Conservation (phyloP, 2,329 filamentous ascomycete species). For the Calonectria pseudoturangicola region DNA sequence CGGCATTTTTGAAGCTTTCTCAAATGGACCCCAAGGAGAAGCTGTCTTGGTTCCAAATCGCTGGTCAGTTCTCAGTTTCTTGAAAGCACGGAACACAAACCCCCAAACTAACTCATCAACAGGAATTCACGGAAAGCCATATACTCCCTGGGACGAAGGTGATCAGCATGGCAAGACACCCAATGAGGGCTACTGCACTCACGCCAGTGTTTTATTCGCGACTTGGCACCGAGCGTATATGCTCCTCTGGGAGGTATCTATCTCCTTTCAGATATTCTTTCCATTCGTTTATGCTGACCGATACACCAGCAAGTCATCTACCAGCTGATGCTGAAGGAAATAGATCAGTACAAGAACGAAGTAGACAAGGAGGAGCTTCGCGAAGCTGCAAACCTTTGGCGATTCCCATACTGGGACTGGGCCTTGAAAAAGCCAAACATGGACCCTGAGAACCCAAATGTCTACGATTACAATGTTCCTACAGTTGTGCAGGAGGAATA, state of each 20-base stretch:
- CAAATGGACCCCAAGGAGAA: conserved; percentile 10
- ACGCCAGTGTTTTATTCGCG: conserved; percentile 22
- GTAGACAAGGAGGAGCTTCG: background rate
- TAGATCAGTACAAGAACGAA: background rate
- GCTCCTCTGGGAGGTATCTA: conserved; percentile 32
- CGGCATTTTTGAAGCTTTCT: conserved; percentile 11
- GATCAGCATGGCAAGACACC: background rate
- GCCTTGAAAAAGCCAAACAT: conserved; percentile 13
- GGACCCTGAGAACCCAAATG: background rate
- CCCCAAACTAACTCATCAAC: background rate
- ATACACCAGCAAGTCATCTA: conserved; percentile 7
- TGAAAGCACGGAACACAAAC: no score
- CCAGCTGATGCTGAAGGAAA: background rate
- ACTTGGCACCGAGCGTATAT: conserved; percentile 39
- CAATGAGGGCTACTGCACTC: conserved; percentile 29
- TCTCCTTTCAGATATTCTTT: no score
- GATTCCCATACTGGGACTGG: conserved; percentile 43
- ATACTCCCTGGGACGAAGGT: background rate
- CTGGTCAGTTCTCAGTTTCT: background rate
- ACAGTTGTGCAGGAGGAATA: background rate
- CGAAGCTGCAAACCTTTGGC: conserved; percentile 8
- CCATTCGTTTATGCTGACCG: background rate
- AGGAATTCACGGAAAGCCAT: conserved; percentile 12
- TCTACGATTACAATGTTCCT: conserved; percentile 12
- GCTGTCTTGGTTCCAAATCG: conserved; percentile 26